A percentile compares a stretch with the other conserved stretches of the same genome.
Evolutionary conservation across 2,329 filamentous ascomycete genomes (phyloP).

Genomic region (Fusarium camptoceras): DNA sequence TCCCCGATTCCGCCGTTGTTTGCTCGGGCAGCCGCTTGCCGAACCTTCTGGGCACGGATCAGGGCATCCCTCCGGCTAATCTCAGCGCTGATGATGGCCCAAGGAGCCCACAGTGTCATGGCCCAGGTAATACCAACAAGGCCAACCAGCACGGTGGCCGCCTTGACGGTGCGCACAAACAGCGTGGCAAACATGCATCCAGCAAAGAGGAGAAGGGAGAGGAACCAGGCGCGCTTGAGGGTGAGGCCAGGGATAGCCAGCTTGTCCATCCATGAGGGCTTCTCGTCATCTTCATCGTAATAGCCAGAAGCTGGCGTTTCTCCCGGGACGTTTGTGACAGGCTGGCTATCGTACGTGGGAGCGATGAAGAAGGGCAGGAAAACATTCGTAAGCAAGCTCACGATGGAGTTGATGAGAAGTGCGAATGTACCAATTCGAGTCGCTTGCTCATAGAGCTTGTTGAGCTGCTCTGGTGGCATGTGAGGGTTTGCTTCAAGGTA

Average conservation of each 20-base stretch:
- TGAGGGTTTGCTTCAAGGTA: slow-evolving; percentile 81
- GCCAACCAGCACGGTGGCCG: slow-evolving; percentile 81
- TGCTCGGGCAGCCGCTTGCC: slow-evolving; percentile 29
- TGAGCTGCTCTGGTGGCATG: slow-evolving; percentile 80
- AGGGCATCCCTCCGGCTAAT: slow-evolving; percentile 82
- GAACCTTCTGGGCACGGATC: slow-evolving; percentile 55
- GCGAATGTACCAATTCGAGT: slow-evolving; percentile 91
- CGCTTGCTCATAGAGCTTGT: slow-evolving; percentile 83
- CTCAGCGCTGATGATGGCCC: slow-evolving; percentile 93
- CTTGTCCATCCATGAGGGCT: slow-evolving; percentile 64
- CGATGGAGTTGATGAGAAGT: slow-evolving; percentile 86
- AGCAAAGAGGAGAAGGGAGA: slow-evolving; percentile 86
- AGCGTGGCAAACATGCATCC: slow-evolving; percentile 85
- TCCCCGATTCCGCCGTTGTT: slow-evolving; percentile 31
- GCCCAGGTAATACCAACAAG: slow-evolving; percentile 93
- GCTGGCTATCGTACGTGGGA: slow-evolving; percentile 75
- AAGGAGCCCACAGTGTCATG: slow-evolving; percentile 92
- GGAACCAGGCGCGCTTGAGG: slow-evolving; percentile 87
- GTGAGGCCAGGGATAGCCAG: slow-evolving; percentile 86
- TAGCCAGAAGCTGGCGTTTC: slow-evolving; percentile 48
- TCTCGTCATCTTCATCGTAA: slow-evolving; percentile 49
- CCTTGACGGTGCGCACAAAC: slow-evolving; percentile 76
- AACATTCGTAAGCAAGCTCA: slow-evolving; percentile 84
- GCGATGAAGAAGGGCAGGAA: slow-evolving; percentile 87
- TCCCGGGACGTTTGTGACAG: slow-evolving; percentile 49